Conservation (phyloP, 371 early-diverging fungal genomes). For the Mucor mucedo region DNA sequence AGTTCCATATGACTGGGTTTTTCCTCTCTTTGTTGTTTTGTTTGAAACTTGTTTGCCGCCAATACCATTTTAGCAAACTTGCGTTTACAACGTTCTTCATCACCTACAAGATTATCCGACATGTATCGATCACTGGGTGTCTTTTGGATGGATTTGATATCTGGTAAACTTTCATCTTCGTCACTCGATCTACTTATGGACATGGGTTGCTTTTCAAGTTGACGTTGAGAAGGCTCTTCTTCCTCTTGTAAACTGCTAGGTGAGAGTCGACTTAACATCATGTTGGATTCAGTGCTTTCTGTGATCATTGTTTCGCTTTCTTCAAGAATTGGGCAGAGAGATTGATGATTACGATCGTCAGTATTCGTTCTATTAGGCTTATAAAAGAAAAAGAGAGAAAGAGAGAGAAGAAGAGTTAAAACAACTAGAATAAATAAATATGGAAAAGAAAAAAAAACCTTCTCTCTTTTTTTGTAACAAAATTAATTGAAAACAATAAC, state of each 20-base stretch:
- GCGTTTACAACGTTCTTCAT: constrained; percentile 41
- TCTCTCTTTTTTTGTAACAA: constrained; percentile 2
- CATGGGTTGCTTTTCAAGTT: constrained; percentile 4
- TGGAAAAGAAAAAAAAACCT: neutral
- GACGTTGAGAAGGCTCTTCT: neutral
- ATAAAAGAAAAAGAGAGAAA: constrained; percentile 7
- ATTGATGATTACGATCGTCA: constrained; percentile 19
- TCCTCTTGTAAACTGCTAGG: constrained; percentile 7
- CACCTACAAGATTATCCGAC: constrained; percentile 24
- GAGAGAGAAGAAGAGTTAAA: neutral
- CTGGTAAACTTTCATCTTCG: neutral
- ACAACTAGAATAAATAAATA: neutral
- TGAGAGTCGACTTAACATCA: constrained; percentile 1
- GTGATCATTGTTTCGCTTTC: constrained; percentile 45
- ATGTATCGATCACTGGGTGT: constrained; percentile 30
- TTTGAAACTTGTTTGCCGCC: constrained; percentile 32
- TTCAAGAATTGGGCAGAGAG: constrained; percentile 44
- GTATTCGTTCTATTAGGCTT: constrained; percentile 5
- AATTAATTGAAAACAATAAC: neutral
- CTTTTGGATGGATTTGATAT: constrained; percentile 15
- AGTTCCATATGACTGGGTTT: constrained; percentile 35
- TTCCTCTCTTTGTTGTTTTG: constrained; percentile 16
- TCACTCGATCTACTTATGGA: constrained; percentile 4
- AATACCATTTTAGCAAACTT: constrained; percentile 46
- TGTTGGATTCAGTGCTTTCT: constrained; percentile 23